Base-by-base conservation (phyloP, 176 grass and related monocot genomes). In the Carex scoparia region DNA sequence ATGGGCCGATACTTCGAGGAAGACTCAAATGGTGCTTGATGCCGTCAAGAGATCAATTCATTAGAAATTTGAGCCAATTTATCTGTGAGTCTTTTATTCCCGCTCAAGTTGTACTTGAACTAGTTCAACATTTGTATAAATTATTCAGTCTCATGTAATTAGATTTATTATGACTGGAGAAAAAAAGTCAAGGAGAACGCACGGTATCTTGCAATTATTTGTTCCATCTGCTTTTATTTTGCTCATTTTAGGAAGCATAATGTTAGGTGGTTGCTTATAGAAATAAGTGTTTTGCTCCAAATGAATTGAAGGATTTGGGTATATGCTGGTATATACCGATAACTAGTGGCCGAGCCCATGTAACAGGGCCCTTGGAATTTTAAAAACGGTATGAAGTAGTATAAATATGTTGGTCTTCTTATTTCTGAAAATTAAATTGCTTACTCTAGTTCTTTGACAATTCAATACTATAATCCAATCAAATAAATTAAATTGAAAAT, bases 21-120 rank as follows among this genome's bases (percentile, higher is more conserved):
- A 97, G 89, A 97, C 92, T 0, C 94, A 94, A 77, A 15, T 92
- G n/a, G 94, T 92, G 38, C 11, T 94, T 11, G 92, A 97, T 86
- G 92, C 84, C 2, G 90, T 97, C 30, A 97, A 92, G 65, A 67
- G 87, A 65, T 97, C 92, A 0, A 91, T 94, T 40, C 90, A 88
- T 66, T 79, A 82, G 1, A 82, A 76, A 4, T 92, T 87, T 86
- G 59, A 83, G 42, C 87, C 85, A 3, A 77, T 94, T 35, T 5
- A 83, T 67, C 48, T 83, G 14, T 83, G 61, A 83, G 16, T 80
- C 2, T 37, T 38, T 80, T 83, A 48, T 5, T 54, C 16, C 10
- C 19, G 5, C 10, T 48, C 38, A 65, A 67, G 18, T 28, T 16
- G 64, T 51, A 66, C 38, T 49, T 16, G 42, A 0, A 15, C 27